Conservation (phyloP, 1,139 yeast species). For the Zygosaccharomyces sapae region DNA sequence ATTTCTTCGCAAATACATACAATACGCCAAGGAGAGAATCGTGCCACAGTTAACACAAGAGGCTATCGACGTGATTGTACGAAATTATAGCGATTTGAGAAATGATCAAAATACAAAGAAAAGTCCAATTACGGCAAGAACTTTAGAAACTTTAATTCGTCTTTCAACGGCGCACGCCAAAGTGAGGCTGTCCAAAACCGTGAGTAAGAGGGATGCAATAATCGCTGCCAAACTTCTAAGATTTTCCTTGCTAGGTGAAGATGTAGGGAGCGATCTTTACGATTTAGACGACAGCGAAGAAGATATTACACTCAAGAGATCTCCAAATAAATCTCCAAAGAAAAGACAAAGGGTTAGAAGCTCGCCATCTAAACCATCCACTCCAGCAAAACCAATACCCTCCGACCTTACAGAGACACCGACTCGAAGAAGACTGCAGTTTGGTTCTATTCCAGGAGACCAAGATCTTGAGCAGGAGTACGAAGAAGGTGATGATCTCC, state of each 20-base stretch:
- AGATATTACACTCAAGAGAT: slow-evolving; percentile 19
- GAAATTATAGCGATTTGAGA: slow-evolving; percentile 74
- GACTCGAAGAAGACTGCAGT: slow-evolving; percentile 20
- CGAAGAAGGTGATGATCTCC: slow-evolving; percentile 22
- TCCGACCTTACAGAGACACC: slow-evolving; percentile 10
- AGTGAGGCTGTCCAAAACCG: slow-evolving; percentile 71
- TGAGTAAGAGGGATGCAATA: slow-evolving; percentile 74
- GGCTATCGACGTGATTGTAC: slow-evolving; percentile 80
- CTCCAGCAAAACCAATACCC: slow-evolving; percentile 16
- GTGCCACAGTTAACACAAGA: slow-evolving; percentile 73
- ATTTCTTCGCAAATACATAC: slow-evolving; percentile 86
- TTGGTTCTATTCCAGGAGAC: slow-evolving; percentile 20
- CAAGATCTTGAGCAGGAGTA: slow-evolving; percentile 15
- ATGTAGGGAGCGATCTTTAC: slow-evolving; percentile 36
- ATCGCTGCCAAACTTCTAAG: slow-evolving; percentile 83
- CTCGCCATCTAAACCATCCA: slow-evolving; percentile 24
- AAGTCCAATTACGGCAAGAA: slow-evolving; percentile 96
- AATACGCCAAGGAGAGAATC: slow-evolving; percentile 87
- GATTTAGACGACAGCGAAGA: slow-evolving; percentile 30
- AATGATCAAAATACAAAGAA: slow-evolving; percentile 80
- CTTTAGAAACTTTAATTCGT: slow-evolving; percentile 93
- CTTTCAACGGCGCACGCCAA: slow-evolving; percentile 96
- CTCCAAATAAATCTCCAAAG: slow-evolving; percentile 36
- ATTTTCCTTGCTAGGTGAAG: slow-evolving; percentile 65
- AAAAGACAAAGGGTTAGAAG: slow-evolving; percentile 29